These are phyloP conservation scores for Epichloe aotearoae DNA, from an alignment of 2,329 filamentous ascomycete genomes.

Conservation along the genomic window DNA sequence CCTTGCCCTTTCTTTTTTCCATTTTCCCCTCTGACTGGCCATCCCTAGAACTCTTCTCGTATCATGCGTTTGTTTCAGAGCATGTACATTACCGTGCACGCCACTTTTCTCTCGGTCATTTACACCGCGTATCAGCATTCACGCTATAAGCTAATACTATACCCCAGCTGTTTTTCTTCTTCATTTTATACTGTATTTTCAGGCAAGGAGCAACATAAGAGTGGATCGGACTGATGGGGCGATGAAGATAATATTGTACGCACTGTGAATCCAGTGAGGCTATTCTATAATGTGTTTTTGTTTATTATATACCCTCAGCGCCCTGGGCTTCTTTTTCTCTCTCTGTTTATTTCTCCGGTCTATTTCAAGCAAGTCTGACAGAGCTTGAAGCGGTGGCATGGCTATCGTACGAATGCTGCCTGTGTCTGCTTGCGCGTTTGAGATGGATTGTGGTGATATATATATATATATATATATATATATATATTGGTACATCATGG, in stretches of 20 bases:
- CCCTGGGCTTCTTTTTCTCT: not conserved
- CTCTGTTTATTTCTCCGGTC: not conserved
- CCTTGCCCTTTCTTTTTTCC: too few relatives aligned
- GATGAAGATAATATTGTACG: not conserved
- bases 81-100: not conserved
- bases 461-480: too few relatives aligned
- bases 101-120: not conserved
- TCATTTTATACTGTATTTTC: not conserved
- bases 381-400: too few relatives aligned
- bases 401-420: too few relatives aligned
- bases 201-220: not conserved
- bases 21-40: not conserved
- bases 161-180: not conserved
- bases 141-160: not conserved
- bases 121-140: not conserved
- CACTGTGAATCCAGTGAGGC: not conserved
- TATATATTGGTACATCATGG: too few relatives aligned
- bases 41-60: not conserved
- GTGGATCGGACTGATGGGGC: not conserved
- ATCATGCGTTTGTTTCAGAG: not conserved
- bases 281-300: conserved; percentile 5
- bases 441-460: too few relatives aligned
- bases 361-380: not conserved
- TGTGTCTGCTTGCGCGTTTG: too few relatives aligned
- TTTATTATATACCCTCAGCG: conserved; percentile 7